phyloP scores from a whole-genome alignment of 371 early-diverging fungal species.

The Saksenaea oblongispora region DNA sequence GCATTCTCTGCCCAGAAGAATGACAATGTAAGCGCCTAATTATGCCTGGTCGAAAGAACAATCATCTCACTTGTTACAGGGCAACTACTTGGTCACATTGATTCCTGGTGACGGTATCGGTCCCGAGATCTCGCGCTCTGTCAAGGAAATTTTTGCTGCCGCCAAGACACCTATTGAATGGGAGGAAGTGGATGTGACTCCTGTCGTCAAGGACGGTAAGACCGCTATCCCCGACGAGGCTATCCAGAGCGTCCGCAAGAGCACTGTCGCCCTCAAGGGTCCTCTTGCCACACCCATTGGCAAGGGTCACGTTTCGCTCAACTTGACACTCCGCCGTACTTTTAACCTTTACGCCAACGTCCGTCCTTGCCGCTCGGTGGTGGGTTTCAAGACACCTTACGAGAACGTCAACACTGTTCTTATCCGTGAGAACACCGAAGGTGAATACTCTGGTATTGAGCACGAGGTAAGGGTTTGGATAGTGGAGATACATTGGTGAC shows the following conservation, averaged over 20 bases:
- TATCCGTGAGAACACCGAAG: conserved; percentile 99
- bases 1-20: conserved; percentile 68
- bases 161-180: conserved; percentile 95
- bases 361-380: conserved; percentile 94
- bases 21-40: conserved; percentile 50
- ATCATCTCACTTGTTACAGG: conserved; percentile 35
- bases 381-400: conserved; percentile 94
- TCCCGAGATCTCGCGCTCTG: conserved; percentile 95
- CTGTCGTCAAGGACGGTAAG: conserved; percentile 88
- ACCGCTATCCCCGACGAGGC: conserved; percentile 94
- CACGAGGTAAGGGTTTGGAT: conserved; percentile 68
- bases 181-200: conserved; percentile 96
- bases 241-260: conserved; percentile 86
- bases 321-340: conserved; percentile 95
- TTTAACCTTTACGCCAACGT: conserved; percentile 99
- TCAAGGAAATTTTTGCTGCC: conserved; percentile 91
- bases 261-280: conserved; percentile 96
- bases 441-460: conserved; percentile 98
- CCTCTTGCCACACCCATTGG: conserved; percentile 98
- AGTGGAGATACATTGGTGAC: not conserved
- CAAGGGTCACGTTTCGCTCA: conserved; percentile 98
- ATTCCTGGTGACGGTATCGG: conserved; percentile 99
- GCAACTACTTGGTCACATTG: conserved; percentile 87
- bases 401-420: conserved; percentile 96
- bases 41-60: not conserved